Conservation (phyloP, 2,329 filamentous ascomycete genomes). For the Davidsoniella neocaledoniae region DNA sequence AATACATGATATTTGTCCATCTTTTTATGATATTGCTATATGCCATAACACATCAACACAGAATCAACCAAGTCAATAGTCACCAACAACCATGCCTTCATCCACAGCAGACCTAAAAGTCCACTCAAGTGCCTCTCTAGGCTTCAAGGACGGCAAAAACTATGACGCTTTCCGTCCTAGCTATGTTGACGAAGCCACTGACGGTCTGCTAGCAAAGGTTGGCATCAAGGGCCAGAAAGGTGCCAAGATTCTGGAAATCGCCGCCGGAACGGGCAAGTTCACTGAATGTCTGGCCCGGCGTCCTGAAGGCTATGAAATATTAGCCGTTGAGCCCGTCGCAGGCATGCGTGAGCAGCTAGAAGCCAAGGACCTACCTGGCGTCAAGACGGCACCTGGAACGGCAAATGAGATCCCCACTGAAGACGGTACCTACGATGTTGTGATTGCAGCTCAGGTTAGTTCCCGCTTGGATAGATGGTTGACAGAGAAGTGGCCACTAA, state of each 20-base stretch:
- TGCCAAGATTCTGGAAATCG: conserved; percentile 44
- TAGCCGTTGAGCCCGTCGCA: conserved; percentile 47
- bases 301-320: conserved; percentile 40
- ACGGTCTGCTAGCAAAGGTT: conserved; percentile 39
- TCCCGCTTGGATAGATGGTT: neutral
- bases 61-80: conserved; percentile 11
- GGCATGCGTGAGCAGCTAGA: conserved; percentile 46
- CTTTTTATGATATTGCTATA: too few species aligned
- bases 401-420: conserved; percentile 39
- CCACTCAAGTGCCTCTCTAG: conserved; percentile 35
- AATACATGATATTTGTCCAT: too few species aligned
- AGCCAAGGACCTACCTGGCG: conserved; percentile 37
- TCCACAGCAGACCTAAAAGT: conserved; percentile 22
- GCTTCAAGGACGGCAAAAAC: conserved; percentile 45
- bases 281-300: conserved; percentile 44
- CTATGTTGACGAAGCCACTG: conserved; percentile 42
- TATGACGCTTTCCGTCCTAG: conserved; percentile 56
- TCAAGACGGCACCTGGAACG: conserved; percentile 38
- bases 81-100: too few species aligned
- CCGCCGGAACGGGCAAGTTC: conserved; percentile 54
- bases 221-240: conserved; percentile 28
- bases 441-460: conserved; percentile 51
- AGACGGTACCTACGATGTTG: conserved; percentile 44
- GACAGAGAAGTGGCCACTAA: neutral
- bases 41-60: neutral